phyloP scores from a whole-genome alignment of 306 rosid genomes.

The Crotalaria pallida region DNA sequence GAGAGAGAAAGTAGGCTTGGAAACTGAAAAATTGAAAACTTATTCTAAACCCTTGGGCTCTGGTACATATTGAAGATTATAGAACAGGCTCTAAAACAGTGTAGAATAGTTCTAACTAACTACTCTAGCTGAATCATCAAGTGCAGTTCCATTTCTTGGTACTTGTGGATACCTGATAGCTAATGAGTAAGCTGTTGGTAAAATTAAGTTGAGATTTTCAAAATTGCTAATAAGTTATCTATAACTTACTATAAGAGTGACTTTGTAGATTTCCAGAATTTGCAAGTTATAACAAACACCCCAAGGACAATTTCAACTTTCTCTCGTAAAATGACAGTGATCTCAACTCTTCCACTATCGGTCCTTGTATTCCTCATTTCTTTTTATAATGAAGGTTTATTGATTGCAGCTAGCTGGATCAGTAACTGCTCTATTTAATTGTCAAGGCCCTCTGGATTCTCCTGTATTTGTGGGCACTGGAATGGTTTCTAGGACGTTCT shows the following conservation, averaged over 20 bases:
- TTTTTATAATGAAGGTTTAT: constrained; percentile 19
- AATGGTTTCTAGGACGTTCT: constrained; percentile 79
- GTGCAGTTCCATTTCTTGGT: constrained; percentile 12
- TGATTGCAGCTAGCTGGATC: constrained; percentile 90
- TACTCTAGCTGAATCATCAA: neutral
- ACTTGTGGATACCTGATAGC: neutral
- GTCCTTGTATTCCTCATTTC: constrained; percentile 17
- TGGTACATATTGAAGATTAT: neutral
- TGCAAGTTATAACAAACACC: neutral
- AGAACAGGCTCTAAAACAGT: neutral
- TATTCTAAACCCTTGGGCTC: neutral
- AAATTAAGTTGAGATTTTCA: neutral
- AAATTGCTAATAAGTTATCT: neutral
- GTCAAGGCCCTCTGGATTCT: constrained; percentile 89
- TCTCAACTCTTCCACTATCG: neutral
- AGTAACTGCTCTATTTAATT: constrained; percentile 85
- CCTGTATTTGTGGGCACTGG: constrained; percentile 97
- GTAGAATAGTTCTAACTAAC: neutral
- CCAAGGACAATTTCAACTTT: neutral
- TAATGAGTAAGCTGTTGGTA: neutral
- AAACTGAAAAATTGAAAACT: neutral
- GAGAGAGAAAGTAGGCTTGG: neutral
- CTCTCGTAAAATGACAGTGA: neutral
- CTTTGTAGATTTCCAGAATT: neutral
- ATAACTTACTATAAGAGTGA: neutral